These are phyloP conservation scores for Fraxinus pennsylvanica DNA, from an alignment of 257 asterid genomes.

Conservation along the genomic window DNA sequence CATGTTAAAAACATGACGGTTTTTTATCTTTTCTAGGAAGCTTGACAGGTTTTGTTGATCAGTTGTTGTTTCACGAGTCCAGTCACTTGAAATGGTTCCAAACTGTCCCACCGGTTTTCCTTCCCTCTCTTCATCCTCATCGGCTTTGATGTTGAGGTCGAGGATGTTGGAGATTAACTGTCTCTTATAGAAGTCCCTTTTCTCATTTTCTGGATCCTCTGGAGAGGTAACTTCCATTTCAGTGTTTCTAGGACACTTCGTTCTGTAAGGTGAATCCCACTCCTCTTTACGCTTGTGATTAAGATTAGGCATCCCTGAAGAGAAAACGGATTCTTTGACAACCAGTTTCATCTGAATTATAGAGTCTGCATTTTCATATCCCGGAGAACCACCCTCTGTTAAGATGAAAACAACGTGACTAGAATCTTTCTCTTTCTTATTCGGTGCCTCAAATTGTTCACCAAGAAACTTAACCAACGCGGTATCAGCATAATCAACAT, in stretches of 20 bases:
- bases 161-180: slow-evolving; percentile 46
- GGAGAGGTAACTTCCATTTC: slow-evolving; percentile 40
- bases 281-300: slow-evolving; percentile 58
- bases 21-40: slow-evolving; percentile 48
- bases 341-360: slow-evolving; percentile 50
- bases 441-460: slow-evolving; percentile 25
- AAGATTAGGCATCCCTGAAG: slow-evolving; percentile 19
- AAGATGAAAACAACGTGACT: slow-evolving; percentile 44
- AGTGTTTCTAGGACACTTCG: slow-evolving; percentile 38
- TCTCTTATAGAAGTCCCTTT: slow-evolving; percentile 25
- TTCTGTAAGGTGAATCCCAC: slow-evolving; percentile 40
- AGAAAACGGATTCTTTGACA: slow-evolving; percentile 24
- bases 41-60: slow-evolving; percentile 29
- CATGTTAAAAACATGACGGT: slow-evolving; percentile 37
- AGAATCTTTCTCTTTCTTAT: slow-evolving; percentile 12
- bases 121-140: slow-evolving; percentile 42
- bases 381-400: slow-evolving; percentile 36
- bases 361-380: slow-evolving; percentile 17
- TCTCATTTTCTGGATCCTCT: slow-evolving; percentile 21
- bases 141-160: slow-evolving; percentile 67
- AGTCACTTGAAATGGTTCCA: slow-evolving; percentile 47
- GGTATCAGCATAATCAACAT: slow-evolving; percentile 52
- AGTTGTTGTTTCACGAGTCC: slow-evolving; percentile 33
- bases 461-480: slow-evolving; percentile 48
- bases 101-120: slow-evolving; percentile 19